phyloP scores from a whole-genome alignment of 495 filamentous ascomycete species.

The Penicillium ochrochloron region DNA sequence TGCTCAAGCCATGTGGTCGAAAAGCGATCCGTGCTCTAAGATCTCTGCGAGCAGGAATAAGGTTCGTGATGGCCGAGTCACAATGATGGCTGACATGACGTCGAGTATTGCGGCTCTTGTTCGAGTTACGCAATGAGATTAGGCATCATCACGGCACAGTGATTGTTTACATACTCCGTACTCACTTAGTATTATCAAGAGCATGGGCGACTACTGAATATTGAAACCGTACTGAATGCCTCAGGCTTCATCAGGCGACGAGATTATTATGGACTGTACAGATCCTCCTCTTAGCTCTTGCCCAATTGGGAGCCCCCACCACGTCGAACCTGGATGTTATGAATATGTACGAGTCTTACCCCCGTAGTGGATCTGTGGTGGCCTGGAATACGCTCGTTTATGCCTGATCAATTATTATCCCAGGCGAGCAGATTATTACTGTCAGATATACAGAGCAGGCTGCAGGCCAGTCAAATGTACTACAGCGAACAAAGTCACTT shows the following conservation, averaged over 20 bases:
- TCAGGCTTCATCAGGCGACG: neutral
- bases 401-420: too few relatives aligned
- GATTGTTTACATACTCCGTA: too few relatives aligned
- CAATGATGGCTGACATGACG: neutral
- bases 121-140: neutral
- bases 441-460: too few relatives aligned
- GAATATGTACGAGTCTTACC: neutral
- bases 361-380: neutral
- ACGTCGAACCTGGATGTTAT: neutral
- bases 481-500: too few relatives aligned
- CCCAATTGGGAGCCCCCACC: neutral
- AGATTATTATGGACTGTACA: too few relatives aligned
- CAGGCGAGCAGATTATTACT: too few relatives aligned
- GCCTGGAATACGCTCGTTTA: neutral
- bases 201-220: too few relatives aligned
- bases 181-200: too few relatives aligned
- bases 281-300: neutral
- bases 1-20: neutral
- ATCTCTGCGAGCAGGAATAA: neutral
- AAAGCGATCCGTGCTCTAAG: neutral
- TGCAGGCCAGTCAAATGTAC: too few relatives aligned
- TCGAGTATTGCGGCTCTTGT: neutral
- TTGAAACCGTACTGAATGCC: neutral
- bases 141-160: neutral
- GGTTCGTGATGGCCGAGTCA: neutral